These are phyloP conservation scores for Hanseniaspora singularis DNA, from an alignment of 805 yeast species.

Conservation along the genomic window DNA sequence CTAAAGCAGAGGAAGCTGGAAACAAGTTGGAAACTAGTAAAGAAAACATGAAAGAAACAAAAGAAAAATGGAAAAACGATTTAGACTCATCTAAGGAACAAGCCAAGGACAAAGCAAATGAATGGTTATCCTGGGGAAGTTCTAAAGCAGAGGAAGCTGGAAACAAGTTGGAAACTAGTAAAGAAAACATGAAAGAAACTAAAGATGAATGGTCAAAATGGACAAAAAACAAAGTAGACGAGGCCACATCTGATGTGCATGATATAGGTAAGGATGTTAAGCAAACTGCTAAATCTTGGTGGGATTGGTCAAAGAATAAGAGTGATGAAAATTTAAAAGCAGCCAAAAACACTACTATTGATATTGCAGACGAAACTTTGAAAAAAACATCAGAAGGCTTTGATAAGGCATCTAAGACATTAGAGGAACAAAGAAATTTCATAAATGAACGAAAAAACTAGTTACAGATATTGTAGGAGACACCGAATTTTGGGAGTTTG, in stretches of 20 bases:
- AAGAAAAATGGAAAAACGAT: constrained; percentile 23
- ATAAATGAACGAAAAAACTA: constrained; percentile 7
- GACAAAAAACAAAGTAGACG: constrained; percentile 21
- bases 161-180: constrained; percentile 18
- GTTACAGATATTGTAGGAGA: background rate
- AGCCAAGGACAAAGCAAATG: too few relatives aligned
- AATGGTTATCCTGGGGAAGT: too few relatives aligned
- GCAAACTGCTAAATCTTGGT: background rate
- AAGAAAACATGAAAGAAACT: constrained; percentile 26
- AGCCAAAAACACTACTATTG: background rate
- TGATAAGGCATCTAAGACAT: constrained; percentile 3
- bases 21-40: constrained; percentile 20
- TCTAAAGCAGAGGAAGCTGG: constrained; percentile 27
- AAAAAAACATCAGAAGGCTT: background rate
- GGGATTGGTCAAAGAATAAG: constrained; percentile 3
- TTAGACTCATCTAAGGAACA: too few relatives aligned
- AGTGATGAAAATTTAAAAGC: background rate
- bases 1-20: constrained; percentile 27
- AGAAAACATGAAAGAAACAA: constrained; percentile 25
- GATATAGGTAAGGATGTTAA: constrained; percentile 4
- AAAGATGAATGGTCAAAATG: constrained; percentile 23
- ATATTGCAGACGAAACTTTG: constrained; percentile 8
- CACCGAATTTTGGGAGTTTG: constrained; percentile 2
- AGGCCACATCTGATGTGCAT: constrained; percentile 16
- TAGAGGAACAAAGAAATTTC: constrained; percentile 13